Conservation (phyloP, 225 moss, liverwort and hornwort genomes). For the Marchantia polymorpha region DNA sequence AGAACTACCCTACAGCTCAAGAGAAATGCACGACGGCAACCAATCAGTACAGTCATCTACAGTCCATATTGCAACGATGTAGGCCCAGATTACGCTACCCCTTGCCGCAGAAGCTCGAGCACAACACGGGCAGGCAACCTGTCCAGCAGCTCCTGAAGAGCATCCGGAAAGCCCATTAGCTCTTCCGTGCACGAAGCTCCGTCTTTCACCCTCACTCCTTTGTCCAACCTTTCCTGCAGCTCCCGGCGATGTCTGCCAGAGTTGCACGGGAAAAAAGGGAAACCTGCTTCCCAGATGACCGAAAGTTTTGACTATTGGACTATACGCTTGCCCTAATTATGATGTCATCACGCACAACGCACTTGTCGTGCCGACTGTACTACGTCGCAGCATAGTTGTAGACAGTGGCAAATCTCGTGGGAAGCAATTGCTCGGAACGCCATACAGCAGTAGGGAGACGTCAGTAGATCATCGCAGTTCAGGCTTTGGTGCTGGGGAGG, state of each 20-base stretch:
- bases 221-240: background rate
- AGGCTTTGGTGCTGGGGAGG: background rate
- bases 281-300: background rate
- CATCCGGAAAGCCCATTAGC: constrained; percentile 33
- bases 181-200: background rate
- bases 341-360: background rate
- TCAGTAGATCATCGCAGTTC: too few relatives aligned
- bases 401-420: background rate
- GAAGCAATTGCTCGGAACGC: too few relatives aligned
- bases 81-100: constrained; percentile 25
- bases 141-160: constrained; percentile 29
- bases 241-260: background rate
- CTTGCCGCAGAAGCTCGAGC: constrained; percentile 33
- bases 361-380: background rate
- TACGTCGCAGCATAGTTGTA: background rate
- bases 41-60: background rate
- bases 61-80: background rate
- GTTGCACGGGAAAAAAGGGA: background rate
- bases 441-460: too few relatives aligned
- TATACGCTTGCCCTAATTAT: background rate
- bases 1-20: background rate
- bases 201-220: background rate
- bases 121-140: constrained; percentile 29
- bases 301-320: background rate
- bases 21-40: too few relatives aligned